Evolutionary conservation across 2,329 filamentous ascomycete species (phyloP), one percentile per base, ranked within the genome.

Genomic region (Diaporthe eres): DNA sequence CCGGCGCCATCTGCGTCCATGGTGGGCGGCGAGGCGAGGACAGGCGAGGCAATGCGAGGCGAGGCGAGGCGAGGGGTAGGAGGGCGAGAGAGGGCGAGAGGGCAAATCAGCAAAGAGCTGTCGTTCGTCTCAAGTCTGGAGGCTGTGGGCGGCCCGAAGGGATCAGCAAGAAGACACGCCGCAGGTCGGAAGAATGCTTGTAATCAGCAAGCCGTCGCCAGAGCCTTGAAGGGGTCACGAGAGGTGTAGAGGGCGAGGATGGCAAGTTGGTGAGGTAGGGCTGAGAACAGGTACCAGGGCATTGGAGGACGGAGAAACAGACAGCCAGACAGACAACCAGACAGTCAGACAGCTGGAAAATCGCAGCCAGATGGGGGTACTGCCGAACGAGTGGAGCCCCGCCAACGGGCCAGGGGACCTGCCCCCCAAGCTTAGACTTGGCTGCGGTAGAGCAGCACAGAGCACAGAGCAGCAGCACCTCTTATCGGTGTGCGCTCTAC

Each of bases 1-100:
- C 81, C 78, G 75, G 82, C 80, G 75, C 81, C 85, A 79, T 87
- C 87, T 79, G 86, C 80, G 80, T 91, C 89, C 89, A 90, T 90
- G 82, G 77, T 85, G 84, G 77, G 78, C 72, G 70, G 61, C 71
- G 63, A 72, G 72, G 55, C 55, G 53, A 57, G 31, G 74, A 51
- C 47, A n/a, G 31, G 67, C 44, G 47, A 75, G 47, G 22, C 19
- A 42, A 53, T 12, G 51, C 51, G 37, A 65, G 72, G 71, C 39
- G 71, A 61, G 51, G 72, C n/a, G 39, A 51, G 28, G 53, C 58
- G 71, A 65, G 47, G 71, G 71, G 34, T 55, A 65, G 1, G 58
- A 55, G 71, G 68, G 68, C 57, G 37, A 37, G 51, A 71, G 72
- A 77, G 75, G 71, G 74, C 63, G 57, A 57, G 68, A 49, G 60